phyloP scores from a whole-genome alignment of 768 basidiomycete species.

The Lactarius deliciosus region DNA sequence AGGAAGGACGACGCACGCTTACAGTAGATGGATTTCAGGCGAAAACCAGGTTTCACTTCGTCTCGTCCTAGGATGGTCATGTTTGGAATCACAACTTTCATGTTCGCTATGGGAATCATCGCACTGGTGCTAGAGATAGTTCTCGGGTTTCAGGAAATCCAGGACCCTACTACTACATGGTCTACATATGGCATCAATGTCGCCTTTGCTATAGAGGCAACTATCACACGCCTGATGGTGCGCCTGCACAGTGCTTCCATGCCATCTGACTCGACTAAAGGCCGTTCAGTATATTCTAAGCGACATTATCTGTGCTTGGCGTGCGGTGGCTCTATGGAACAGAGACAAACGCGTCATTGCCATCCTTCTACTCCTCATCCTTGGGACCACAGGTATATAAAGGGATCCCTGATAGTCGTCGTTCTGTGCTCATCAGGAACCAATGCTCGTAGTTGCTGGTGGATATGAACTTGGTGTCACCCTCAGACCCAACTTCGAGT shows the following conservation, averaged over 20 bases:
- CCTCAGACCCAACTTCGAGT: too few relatives aligned
- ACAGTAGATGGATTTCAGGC: not conserved
- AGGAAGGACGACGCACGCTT: not conserved
- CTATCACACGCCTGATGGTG: too few relatives aligned
- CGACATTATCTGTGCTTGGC: not conserved
- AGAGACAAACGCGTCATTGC: not conserved
- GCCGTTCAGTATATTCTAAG: too few relatives aligned
- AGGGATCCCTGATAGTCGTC: not conserved
- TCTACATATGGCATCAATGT: too few relatives aligned
- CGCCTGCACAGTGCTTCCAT: too few relatives aligned
- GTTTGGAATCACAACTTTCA: slow-evolving; percentile 10
- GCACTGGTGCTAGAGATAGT: slow-evolving; percentile 11
- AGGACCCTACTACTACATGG: too few relatives aligned
- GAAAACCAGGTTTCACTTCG: slow-evolving; percentile 10
- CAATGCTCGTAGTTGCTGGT: not conserved
- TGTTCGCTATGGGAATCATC: slow-evolving; percentile 13
- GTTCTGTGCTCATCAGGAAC: too few relatives aligned
- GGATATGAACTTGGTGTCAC: not conserved
- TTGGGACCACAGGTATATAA: not conserved
- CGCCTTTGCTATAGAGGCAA: too few relatives aligned
- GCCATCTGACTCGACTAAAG: too few relatives aligned
- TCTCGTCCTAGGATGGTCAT: slow-evolving; percentile 8
- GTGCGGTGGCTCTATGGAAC: slow-evolving; percentile 3
- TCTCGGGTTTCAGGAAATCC: too few relatives aligned
- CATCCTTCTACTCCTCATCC: not conserved